Base-by-base conservation (phyloP, 768 basidiomycete species). In the Cyclocybe cylindracea region DNA sequence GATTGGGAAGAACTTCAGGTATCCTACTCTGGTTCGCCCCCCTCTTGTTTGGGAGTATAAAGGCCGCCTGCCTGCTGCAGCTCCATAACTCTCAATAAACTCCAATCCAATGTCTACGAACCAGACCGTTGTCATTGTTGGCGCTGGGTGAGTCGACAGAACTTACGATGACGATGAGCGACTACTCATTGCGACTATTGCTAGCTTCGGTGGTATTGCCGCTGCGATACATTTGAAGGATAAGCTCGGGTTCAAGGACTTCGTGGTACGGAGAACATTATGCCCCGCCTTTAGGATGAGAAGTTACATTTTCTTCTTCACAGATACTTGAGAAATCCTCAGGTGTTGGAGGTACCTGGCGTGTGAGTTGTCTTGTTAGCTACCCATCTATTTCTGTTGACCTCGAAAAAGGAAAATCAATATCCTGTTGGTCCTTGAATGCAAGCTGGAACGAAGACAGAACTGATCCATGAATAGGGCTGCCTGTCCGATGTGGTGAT, bases 291-390 rank as follows among this genome's bases (percentile, higher is more conserved):
- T 46, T 34, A 14, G 35, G 13, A 13, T 36, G 33, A 29, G n/a
- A 10, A 39, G 14, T 39, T 24, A 29, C n/a, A 44, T 34, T 10
- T 33, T 1, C 7, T 16, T 2, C 10, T 8, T 5, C 3, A 8
- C 54, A 80, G 80, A 75, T 80, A 16, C 74, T 70, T 32, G 79
- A 81, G 58, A 74, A 77, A 48, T 72, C 64, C 8, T 44, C 53
- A 10, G 72, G 74, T 35, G 70, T 79, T 14, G 79, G 79, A 5
- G 78, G 79, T 32, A 76, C 76, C 14, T 81, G 79, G 79, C 70
- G 75, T 53, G 78, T 80, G 54, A 54, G 77, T 64, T 29, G 39
- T 29, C 37, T 29, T 24, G 24, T 24, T 24, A 24, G 24, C 24
- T 24, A 24, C 3, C 24, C 10, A 31, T 7, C 14, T 13, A 31